These are phyloP conservation scores for Alloteropsis angusta DNA, from an alignment of 202 grass and related monocot species.

Conservation along the genomic window DNA sequence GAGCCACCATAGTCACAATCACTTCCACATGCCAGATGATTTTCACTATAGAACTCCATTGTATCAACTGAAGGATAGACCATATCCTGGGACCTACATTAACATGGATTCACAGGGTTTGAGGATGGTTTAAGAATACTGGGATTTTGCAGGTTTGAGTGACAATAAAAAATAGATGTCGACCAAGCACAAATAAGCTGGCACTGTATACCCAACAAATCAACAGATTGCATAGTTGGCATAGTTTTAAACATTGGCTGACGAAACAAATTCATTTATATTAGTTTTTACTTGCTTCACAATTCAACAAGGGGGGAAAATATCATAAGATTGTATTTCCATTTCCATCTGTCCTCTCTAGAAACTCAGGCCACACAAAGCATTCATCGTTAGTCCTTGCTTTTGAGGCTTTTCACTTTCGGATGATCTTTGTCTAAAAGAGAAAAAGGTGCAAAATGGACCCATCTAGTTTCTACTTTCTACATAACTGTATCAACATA, in stretches of 20 bases:
- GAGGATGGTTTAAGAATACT: too few relatives aligned
- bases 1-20: too few relatives aligned
- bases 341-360: too few relatives aligned
- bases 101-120: too few relatives aligned
- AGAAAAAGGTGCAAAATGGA: background rate
- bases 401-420: background rate
- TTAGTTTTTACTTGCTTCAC: conserved; percentile 1
- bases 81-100: too few relatives aligned
- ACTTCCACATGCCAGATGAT: too few relatives aligned
- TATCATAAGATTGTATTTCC: too few relatives aligned
- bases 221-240: background rate
- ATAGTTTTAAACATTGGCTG: background rate
- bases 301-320: background rate
- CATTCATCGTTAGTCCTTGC: background rate
- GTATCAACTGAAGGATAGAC: too few relatives aligned
- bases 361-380: too few relatives aligned
- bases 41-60: too few relatives aligned
- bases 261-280: background rate
- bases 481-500: background rate
- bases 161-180: background rate
- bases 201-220: background rate
- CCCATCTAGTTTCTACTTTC: background rate
- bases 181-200: background rate
- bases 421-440: background rate
- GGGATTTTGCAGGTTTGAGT: too few relatives aligned